Evolutionary conservation across 2,329 filamentous ascomycete genomes (phyloP).

Genomic region (Neospermospora avenae): DNA sequence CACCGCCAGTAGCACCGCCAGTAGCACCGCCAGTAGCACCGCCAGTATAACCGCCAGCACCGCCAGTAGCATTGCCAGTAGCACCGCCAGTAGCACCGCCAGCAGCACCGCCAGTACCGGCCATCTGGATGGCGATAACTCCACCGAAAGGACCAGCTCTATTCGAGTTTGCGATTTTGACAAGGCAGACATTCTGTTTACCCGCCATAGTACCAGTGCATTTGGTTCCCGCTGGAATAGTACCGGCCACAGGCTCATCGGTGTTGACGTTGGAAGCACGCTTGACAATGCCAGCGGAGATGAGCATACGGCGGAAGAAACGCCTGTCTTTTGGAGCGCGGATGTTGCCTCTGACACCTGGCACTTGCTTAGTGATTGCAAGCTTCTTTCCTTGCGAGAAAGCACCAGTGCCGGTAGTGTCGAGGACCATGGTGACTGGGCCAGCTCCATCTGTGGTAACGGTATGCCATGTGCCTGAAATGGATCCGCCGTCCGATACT

Average conservation of each 20-base stretch:
- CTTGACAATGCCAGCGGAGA: conserved; percentile 30
- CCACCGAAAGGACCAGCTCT: conserved; percentile 42
- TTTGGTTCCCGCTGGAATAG: conserved; percentile 39
- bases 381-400: conserved; percentile 48
- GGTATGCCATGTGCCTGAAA: conserved; percentile 64
- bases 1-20: too few species aligned
- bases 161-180: conserved; percentile 44
- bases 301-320: conserved; percentile 27
- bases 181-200: conserved; percentile 39
- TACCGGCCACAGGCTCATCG: conserved; percentile 41
- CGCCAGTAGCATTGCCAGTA: too few species aligned
- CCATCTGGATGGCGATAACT: conserved; percentile 39
- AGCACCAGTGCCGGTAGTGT: conserved; percentile 59
- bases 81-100: too few species aligned
- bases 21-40: too few species aligned
- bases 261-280: conserved; percentile 33
- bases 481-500: conserved; percentile 51
- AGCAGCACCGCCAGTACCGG: conserved; percentile 1
- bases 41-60: too few species aligned
- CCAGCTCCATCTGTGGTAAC: conserved; percentile 66
- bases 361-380: conserved; percentile 51
- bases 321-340: conserved; percentile 29
- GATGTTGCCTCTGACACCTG: conserved; percentile 41
- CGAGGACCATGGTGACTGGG: conserved; percentile 39
- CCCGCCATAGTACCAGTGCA: conserved; percentile 39